These are phyloP conservation scores for Yamadazyma buinensis DNA, from an alignment of 1,139 yeast genomes.

Conservation along the genomic window DNA sequence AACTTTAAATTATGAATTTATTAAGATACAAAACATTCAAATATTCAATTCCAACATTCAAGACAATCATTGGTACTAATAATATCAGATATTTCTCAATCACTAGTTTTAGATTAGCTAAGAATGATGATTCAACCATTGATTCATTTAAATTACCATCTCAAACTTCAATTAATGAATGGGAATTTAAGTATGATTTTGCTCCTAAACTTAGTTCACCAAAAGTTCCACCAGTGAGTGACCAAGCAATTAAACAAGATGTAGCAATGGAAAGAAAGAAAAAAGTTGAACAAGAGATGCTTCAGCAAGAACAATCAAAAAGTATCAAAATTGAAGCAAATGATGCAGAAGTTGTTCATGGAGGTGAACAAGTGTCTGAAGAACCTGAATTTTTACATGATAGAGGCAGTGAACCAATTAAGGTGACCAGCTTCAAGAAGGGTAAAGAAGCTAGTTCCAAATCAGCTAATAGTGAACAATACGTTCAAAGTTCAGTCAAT, in stretches of 20 bases:
- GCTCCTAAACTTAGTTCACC: slow-evolving; percentile 43
- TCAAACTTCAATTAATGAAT: slow-evolving; percentile 45
- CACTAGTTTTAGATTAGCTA: slow-evolving; percentile 27
- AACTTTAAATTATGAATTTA: no score
- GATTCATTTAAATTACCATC: slow-evolving; percentile 45
- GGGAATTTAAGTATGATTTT: slow-evolving; percentile 52
- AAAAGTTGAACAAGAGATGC: slow-evolving; percentile 40
- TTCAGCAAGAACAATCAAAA: slow-evolving; percentile 31
- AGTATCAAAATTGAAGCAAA: slow-evolving; percentile 47
- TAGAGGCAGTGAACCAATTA: slow-evolving; percentile 28
- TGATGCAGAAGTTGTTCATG: slow-evolving; percentile 39
- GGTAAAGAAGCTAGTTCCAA: slow-evolving; percentile 18
- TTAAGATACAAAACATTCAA: no score
- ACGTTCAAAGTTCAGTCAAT: slow-evolving; percentile 40
- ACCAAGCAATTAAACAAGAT: slow-evolving; percentile 49
- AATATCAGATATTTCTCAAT: no score
- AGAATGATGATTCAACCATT: slow-evolving; percentile 44
- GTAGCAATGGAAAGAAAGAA: slow-evolving; percentile 41
- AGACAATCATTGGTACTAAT: no score
- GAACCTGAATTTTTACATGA: slow-evolving; percentile 42
- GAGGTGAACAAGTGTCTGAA: slow-evolving; percentile 38
- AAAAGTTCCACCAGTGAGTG: slow-evolving; percentile 50
- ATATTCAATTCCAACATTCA: no score
- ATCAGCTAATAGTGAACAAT: slow-evolving; percentile 41
- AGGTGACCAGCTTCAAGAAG: slow-evolving; percentile 15